phyloP scores from a whole-genome alignment of 139 green algal genomes.

The Axilococcus clingmanii region DNA sequence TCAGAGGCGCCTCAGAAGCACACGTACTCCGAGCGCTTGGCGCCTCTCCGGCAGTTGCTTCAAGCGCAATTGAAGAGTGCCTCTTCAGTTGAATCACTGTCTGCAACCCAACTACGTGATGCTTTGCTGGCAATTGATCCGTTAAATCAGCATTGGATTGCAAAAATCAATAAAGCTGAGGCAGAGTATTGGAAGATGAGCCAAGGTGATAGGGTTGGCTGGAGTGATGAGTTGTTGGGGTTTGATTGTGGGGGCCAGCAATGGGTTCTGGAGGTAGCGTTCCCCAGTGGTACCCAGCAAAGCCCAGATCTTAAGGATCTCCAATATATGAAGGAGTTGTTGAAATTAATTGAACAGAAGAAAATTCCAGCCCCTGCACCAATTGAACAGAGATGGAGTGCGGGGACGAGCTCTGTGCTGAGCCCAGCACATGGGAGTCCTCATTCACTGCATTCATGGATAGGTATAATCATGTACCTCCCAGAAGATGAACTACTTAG shows the following conservation, averaged over 20 bases:
- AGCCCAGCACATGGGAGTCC: conserved; percentile 49
- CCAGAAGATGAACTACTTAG: conserved; percentile 40
- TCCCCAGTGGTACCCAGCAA: conserved; percentile 40
- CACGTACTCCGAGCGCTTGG: no score
- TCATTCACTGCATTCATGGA: conserved; percentile 62
- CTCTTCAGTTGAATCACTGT: conserved; percentile 13
- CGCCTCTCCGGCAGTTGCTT: conserved; percentile 14
- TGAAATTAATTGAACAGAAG: conserved; percentile 58
- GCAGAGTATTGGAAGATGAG: conserved; percentile 74
- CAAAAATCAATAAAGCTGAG: conserved; percentile 79
- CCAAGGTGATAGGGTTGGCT: conserved; percentile 50
- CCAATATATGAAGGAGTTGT: conserved; percentile 64
- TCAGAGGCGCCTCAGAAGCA: no score
- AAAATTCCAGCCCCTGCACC: conserved; percentile 71
- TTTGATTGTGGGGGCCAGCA: conserved; percentile 98
- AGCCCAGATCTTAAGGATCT: conserved; percentile 38
- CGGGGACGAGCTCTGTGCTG: conserved; percentile 47
- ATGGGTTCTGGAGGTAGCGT: conserved; percentile 89
- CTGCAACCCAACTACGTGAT: conserved; percentile 70
- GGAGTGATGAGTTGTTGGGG: conserved; percentile 85
- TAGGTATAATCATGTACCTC: conserved; percentile 99
- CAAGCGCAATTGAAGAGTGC: neutral
- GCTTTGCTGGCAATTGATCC: conserved; percentile 60
- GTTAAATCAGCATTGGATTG: conserved; percentile 63
- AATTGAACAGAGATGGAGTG: conserved; percentile 95